Conservation (phyloP, 1,139 yeast genomes). For the Taiozyma onychis region DNA sequence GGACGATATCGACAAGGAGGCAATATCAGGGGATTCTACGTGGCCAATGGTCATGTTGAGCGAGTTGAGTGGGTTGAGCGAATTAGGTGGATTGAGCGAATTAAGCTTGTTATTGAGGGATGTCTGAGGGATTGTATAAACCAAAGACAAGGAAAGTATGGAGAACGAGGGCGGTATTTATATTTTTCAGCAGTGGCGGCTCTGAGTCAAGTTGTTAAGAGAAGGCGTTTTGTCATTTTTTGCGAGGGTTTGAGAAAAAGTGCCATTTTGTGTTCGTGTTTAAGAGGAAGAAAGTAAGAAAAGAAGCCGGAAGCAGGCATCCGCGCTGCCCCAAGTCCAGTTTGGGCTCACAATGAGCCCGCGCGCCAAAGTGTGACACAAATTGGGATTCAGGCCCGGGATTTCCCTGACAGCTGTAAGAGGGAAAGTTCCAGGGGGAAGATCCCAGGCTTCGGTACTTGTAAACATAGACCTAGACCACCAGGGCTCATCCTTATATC, state of each 20-base stretch:
- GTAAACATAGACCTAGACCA: no score
- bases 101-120: background rate
- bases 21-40: conserved; percentile 28
- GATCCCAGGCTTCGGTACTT: no score
- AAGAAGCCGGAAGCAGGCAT: background rate
- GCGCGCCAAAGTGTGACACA: no score
- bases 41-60: conserved; percentile 4
- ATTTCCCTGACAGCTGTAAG: no score
- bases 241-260: background rate
- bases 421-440: no score
- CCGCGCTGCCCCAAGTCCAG: background rate
- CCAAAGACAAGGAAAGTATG: no score
- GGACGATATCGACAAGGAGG: conserved; percentile 34
- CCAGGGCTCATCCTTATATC: no score
- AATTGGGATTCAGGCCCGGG: no score
- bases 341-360: no score
- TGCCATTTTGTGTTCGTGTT: background rate
- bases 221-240: background rate
- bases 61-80: background rate
- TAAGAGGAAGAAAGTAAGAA: background rate
- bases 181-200: background rate
- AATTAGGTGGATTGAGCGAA: background rate
- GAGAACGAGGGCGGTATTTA: background rate
- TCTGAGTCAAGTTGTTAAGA: background rate
- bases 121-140: no score